Evolutionary conservation across 2,329 filamentous ascomycete genomes (phyloP).

Genomic region (Cytospora leucostoma): DNA sequence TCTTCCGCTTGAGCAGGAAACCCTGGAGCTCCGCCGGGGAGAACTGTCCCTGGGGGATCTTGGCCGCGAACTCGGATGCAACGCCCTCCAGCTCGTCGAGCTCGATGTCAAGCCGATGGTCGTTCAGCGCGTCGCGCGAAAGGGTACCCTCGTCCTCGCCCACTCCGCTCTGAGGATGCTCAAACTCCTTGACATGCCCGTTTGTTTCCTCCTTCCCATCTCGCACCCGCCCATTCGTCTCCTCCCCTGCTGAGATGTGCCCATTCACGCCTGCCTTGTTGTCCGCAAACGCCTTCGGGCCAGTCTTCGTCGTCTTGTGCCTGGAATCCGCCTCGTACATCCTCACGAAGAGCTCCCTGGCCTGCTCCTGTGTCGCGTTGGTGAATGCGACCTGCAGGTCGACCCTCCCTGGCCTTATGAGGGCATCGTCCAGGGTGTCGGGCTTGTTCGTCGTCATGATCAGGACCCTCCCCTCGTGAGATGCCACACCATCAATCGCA

Average conservation of each 20-base stretch:
- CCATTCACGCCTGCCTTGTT: background rate
- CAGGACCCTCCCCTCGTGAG: constrained; percentile 75
- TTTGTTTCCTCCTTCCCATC: constrained; percentile 9
- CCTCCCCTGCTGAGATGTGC: background rate
- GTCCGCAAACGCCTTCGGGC: background rate
- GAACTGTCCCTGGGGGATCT: constrained; percentile 55
- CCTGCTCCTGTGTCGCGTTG: constrained; percentile 56
- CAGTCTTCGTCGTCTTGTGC: constrained; percentile 20
- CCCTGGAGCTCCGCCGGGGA: constrained; percentile 66
- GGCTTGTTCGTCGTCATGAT: constrained; percentile 83
- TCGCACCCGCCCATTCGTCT: background rate
- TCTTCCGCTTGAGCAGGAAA: constrained; percentile 64
- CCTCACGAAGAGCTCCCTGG: constrained; percentile 58
- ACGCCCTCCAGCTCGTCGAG: constrained; percentile 46
- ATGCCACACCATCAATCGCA: constrained; percentile 79
- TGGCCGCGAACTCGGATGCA: constrained; percentile 51
- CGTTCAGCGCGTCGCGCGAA: constrained; percentile 23
- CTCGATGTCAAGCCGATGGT: constrained; percentile 34
- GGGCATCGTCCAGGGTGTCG: constrained; percentile 70
- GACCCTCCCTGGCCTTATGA: constrained; percentile 73
- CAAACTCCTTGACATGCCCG: background rate
- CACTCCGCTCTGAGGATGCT: background rate
- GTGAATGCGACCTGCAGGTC: constrained; percentile 53
- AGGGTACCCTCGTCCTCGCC: background rate
- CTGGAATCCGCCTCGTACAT: constrained; percentile 57